Percentiles rank a stretch among this genome's conserved stretches.
Evolutionary conservation across 2,329 filamentous ascomycete genomes (phyloP).

Genomic region (Keithomyces neogunnii): DNA sequence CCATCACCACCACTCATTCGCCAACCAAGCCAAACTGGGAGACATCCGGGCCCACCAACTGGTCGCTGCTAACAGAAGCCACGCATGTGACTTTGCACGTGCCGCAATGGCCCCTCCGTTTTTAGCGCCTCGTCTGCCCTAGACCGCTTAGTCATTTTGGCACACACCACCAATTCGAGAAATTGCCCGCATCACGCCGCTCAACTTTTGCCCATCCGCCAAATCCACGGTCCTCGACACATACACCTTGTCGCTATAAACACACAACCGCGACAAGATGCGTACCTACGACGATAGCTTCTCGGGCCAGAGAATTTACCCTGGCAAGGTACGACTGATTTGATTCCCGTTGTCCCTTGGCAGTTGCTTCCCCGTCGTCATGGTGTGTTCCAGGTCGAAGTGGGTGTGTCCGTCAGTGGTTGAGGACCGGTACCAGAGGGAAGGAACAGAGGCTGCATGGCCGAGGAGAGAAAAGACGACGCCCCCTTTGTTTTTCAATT

Average conservation of each 20-base stretch:
- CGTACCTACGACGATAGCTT: slow-evolving; percentile 60
- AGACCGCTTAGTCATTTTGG: slow-evolving; percentile 29
- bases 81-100: slow-evolving; percentile 21
- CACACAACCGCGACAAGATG: slow-evolving; percentile 43
- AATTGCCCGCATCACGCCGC: slow-evolving; percentile 27
- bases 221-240: slow-evolving; percentile 32
- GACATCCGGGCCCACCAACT: background rate
- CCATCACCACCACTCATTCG: background rate
- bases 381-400: background rate
- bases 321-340: slow-evolving; percentile 50
- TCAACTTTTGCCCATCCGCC: slow-evolving; percentile 27
- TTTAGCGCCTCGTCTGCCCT: slow-evolving; percentile 25
- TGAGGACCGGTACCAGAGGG: background rate
- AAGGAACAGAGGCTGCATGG: background rate
- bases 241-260: slow-evolving; percentile 31
- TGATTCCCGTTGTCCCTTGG: background rate
- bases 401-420: background rate
- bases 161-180: slow-evolving; percentile 32
- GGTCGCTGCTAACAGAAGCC: background rate
- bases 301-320: slow-evolving; percentile 60
- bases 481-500: no score
- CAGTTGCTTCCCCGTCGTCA: background rate
- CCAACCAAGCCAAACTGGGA: slow-evolving; percentile 2
- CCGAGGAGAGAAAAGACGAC: no score
- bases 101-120: slow-evolving; percentile 8